Percentiles rank a stretch among this genome's conserved stretches.
Evolutionary conservation across 2,329 filamentous ascomycete genomes (phyloP).

Genomic region (Ophiosphaerella herpotricha): DNA sequence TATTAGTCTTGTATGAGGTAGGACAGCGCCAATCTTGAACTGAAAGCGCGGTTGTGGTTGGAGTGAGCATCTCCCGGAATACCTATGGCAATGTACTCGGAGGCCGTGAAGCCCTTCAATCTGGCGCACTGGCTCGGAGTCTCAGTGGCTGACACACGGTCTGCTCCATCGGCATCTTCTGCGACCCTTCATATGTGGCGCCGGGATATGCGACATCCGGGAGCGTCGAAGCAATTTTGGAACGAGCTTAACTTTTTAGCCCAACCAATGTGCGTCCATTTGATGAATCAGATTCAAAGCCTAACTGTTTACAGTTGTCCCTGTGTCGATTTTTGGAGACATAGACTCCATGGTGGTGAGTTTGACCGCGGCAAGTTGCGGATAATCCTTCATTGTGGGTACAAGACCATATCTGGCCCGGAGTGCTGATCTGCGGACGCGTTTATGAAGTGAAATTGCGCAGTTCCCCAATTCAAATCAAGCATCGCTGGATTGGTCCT

Average conservation of each 20-base stretch:
- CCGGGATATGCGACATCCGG: constrained; percentile 43
- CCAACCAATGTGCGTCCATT: constrained; percentile 23
- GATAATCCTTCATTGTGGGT: not conserved
- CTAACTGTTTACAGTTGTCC: constrained; percentile 9
- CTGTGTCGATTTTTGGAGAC: constrained; percentile 3
- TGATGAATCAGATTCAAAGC: constrained; percentile 1
- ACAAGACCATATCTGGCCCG: not conserved
- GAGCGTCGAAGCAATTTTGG: constrained; percentile 26
- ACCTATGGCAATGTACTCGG: too few relatives aligned
- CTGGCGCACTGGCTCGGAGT: too few relatives aligned
- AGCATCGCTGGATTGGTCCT: not conserved
- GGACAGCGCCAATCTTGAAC: too few relatives aligned
- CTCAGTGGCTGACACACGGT: constrained; percentile 21
- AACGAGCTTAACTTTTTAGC: constrained; percentile 36
- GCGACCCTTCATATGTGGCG: constrained; percentile 35
- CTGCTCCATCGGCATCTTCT: constrained; percentile 21
- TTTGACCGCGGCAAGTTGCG: constrained; percentile 2
- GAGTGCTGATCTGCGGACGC: not conserved
- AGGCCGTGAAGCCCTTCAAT: too few relatives aligned
- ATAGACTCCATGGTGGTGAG: constrained; percentile 7
- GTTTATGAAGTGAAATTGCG: not conserved
- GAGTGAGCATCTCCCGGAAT: too few relatives aligned
- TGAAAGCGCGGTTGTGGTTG: too few relatives aligned
- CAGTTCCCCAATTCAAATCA: not conserved
- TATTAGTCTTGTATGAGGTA: too few relatives aligned